These are phyloP conservation scores for Penicillium sp. DNA, from an alignment of 2,329 filamentous ascomycete genomes.

Conservation along the genomic window DNA sequence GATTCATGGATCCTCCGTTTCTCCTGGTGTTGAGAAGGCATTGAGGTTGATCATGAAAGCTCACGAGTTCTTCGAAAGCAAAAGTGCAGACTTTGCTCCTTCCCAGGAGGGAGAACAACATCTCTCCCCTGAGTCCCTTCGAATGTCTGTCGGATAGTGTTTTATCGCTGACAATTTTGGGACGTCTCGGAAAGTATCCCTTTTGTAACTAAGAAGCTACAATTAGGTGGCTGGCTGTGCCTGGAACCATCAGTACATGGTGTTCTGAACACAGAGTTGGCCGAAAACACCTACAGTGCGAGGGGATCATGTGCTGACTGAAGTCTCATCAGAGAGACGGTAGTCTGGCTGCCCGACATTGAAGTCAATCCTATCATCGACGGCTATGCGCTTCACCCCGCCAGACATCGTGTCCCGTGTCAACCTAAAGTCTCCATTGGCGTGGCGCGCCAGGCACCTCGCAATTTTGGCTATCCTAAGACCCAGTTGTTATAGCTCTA, in stretches of 20 bases:
- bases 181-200: neutral
- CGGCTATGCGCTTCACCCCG: neutral
- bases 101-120: neutral
- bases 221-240: no score
- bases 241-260: neutral
- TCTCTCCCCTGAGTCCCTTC: neutral
- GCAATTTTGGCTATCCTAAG: neutral
- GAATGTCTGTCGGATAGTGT: neutral
- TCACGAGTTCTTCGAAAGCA: slow-evolving; percentile 9
- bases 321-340: neutral
- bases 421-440: neutral
- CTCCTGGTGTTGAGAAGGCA: slow-evolving; percentile 7
- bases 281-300: neutral
- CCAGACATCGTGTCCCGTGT: no score
- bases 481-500: neutral
- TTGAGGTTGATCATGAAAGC: slow-evolving; percentile 9
- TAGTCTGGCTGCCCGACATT: neutral
- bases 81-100: neutral
- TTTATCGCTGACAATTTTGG: neutral
- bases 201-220: neutral
- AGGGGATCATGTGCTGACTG: neutral
- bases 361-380: neutral
- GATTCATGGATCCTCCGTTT: slow-evolving; percentile 6
- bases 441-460: neutral
- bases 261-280: neutral